A percentile compares a stretch with the other conserved stretches of the same genome.
Evolutionary conservation across 345 rosid genomes (phyloP).

Genomic region (Crucihimalaya himalaica): DNA sequence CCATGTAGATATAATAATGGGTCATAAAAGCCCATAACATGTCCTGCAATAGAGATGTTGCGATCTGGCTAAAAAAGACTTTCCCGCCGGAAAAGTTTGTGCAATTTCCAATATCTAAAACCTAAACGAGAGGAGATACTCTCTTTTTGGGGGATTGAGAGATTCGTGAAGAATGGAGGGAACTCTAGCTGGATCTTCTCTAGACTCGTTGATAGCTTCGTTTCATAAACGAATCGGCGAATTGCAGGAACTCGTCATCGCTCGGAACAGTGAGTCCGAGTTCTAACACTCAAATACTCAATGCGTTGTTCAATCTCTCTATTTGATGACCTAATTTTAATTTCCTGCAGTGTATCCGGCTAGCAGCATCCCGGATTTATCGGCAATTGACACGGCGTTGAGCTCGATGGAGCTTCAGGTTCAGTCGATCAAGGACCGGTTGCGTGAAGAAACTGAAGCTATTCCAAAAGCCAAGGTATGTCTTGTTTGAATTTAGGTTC

Average conservation of each 20-base stretch:
- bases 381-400: conserved; percentile 67
- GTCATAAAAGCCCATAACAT: not conserved
- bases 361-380: conserved; percentile 64
- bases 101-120: not conserved
- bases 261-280: conserved; percentile 71
- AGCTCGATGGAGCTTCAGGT: conserved; percentile 85
- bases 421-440: conserved; percentile 69
- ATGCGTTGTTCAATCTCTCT: not conserved
- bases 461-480: conserved; percentile 83
- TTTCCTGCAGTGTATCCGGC: conserved; percentile 69
- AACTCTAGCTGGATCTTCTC: conserved; percentile 66
- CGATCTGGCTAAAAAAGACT: not conserved
- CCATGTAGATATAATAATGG: not conserved
- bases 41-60: not conserved
- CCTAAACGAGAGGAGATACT: conserved; percentile 14
- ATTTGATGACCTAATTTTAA: not conserved
- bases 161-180: conserved; percentile 49
- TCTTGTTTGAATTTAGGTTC: not conserved
- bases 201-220: conserved; percentile 65
- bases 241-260: conserved; percentile 89
- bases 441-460: conserved; percentile 76
- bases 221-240: conserved; percentile 72
- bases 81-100: conserved; percentile 38
- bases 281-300: not conserved
- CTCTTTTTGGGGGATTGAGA: conserved; percentile 1